A percentile compares a stretch with the other conserved stretches of the same genome.
Conservation (phyloP, 2,329 filamentous ascomycete species). For the Raffaelea albimanens region DNA sequence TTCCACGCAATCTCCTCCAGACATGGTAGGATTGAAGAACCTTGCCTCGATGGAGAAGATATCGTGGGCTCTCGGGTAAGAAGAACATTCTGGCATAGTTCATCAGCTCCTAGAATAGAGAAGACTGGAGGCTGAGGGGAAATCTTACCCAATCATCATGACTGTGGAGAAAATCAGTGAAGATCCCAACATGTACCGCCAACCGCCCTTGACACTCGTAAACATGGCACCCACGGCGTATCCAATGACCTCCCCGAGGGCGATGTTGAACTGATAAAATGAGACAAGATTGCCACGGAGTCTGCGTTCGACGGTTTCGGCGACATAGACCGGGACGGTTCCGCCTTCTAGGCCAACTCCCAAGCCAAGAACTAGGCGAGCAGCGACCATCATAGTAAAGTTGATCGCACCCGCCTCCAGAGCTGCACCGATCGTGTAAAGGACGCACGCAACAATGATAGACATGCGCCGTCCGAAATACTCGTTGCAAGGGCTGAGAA, state of each 20-base stretch:
- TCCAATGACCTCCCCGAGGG: slow-evolving; percentile 62
- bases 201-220: slow-evolving; percentile 57
- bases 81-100: slow-evolving; percentile 44
- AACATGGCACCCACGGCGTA: slow-evolving; percentile 67
- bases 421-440: slow-evolving; percentile 62
- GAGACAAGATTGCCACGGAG: slow-evolving; percentile 65
- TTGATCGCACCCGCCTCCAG: slow-evolving; percentile 60
- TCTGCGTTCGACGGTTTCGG: slow-evolving; percentile 58
- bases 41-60: slow-evolving; percentile 57
- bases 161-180: slow-evolving; percentile 60
- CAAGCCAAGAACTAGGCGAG: slow-evolving; percentile 58
- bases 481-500: slow-evolving; percentile 59
- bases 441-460: slow-evolving; percentile 58
- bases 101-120: neutral
- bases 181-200: slow-evolving; percentile 65
- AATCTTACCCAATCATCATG: slow-evolving; percentile 33
- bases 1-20: slow-evolving; percentile 65
- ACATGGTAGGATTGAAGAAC: slow-evolving; percentile 53
- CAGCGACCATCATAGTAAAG: slow-evolving; percentile 62
- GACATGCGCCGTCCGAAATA: slow-evolving; percentile 56
- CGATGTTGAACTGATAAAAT: slow-evolving; percentile 67
- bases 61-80: slow-evolving; percentile 61
- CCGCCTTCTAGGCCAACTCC: slow-evolving; percentile 66
- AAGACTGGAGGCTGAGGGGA: neutral
- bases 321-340: slow-evolving; percentile 66